These are phyloP conservation scores for Pythium dissimile DNA, from an alignment of 352 stramenopile species.

Conservation along the genomic window DNA sequence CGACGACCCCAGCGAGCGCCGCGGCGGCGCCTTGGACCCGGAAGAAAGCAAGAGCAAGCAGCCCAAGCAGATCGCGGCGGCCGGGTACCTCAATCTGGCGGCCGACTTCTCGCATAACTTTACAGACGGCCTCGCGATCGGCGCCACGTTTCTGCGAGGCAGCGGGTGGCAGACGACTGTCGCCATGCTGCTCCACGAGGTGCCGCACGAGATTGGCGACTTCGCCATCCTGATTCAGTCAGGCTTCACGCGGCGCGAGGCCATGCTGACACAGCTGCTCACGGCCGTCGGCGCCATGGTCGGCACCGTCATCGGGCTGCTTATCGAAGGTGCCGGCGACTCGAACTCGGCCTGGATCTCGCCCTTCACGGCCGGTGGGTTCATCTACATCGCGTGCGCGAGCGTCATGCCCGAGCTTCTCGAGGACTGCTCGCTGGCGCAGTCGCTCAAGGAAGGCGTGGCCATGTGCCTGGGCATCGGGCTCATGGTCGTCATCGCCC, in stretches of 20 bases:
- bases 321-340: constrained; percentile 68
- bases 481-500: constrained; percentile 77
- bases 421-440: constrained; percentile 70
- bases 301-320: constrained; percentile 83
- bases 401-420: constrained; percentile 91
- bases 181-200: constrained; percentile 88
- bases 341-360: constrained; percentile 78
- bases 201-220: constrained; percentile 92
- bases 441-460: constrained; percentile 64
- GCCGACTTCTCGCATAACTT: constrained; percentile 93
- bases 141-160: constrained; percentile 80
- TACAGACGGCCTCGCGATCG: constrained; percentile 92
- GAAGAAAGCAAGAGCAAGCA: constrained; percentile 5
- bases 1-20: constrained; percentile 7
- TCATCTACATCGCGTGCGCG: constrained; percentile 91
- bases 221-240: constrained; percentile 91
- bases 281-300: constrained; percentile 90
- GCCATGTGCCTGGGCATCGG: constrained; percentile 69
- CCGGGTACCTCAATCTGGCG: constrained; percentile 88
- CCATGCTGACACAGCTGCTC: constrained; percentile 89
- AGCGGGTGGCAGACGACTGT: constrained; percentile 84
- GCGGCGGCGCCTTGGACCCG: constrained; percentile 8
- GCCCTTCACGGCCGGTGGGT: constrained; percentile 85
- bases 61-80: constrained; percentile 59
- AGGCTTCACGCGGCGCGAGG: constrained; percentile 85